Evolutionary conservation across 352 stramenopile species (phyloP), one percentile per base, ranked within the genome.

Genomic region (Phytophthora citrophthora): DNA sequence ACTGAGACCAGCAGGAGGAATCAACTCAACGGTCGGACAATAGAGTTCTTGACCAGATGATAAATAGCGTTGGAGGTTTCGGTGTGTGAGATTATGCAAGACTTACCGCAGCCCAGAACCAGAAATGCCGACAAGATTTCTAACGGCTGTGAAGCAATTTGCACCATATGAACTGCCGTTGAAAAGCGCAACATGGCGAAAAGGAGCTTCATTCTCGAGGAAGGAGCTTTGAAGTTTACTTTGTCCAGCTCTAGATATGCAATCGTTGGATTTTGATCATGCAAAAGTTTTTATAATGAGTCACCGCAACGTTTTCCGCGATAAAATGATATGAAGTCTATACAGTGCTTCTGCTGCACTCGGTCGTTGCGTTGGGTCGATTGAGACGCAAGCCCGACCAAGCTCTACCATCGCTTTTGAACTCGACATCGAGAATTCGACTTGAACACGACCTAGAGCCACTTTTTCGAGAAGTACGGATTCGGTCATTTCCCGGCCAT

Each of bases 391-490:
- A 5, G 63, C 51, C 5, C 45, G 59, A 8, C 51, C 64, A 2
- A 73, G 45, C 10, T 76, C 49, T 10, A 57, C 45, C 5, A 74
- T 51, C 2, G 56, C 40, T 10, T 46, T 24, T 9, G 61, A 54
- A 26, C 18, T 46, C 4, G 20, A 3, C 3, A 45, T 39, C 4
- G 69, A 74, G 16, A 81, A 78, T 8, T 70, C 48, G 4, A 73
- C 60, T 9, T 55, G 54, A 26, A 81, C 5, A n/a, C 56, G 51
- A 12, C 72, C 76, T 13, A 72, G 18, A 18, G 70, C 61, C 6
- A 77, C 60, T 5, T 77, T 62, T 24, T 79, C 65, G 1, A 84
- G 39, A 2, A 84, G 45, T 1, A 61, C 64, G 2, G 65, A 68
- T 20, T 76, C 63, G 8, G 54, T 12, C 49, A 66, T 36, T 27